These are phyloP conservation scores for Tolypocladium tundrense DNA, from an alignment of 2,329 filamentous ascomycete genomes.

Conservation along the genomic window DNA sequence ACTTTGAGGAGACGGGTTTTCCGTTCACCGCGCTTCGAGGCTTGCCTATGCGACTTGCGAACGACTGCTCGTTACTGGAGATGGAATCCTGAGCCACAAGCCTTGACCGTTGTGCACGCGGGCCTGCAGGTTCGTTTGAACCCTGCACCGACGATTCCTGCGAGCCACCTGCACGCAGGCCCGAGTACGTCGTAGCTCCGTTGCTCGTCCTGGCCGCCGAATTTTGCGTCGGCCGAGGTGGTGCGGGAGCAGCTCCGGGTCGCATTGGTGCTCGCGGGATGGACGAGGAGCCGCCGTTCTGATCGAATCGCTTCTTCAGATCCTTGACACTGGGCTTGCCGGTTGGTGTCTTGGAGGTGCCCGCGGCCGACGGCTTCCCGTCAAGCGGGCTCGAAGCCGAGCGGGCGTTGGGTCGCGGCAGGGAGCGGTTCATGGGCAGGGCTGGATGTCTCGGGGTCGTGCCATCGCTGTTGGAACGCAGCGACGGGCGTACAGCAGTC, in stretches of 20 bases:
- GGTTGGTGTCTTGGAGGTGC: conserved; percentile 20
- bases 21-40: conserved; percentile 27
- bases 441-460: conserved; percentile 36
- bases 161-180: conserved; percentile 19
- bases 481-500: conserved; percentile 28
- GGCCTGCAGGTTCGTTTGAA: conserved; percentile 10
- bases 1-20: conserved; percentile 23
- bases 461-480: conserved; percentile 41
- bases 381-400: conserved; percentile 48
- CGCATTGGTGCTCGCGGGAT: conserved; percentile 24
- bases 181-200: conserved; percentile 29
- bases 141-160: conserved; percentile 5
- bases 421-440: conserved; percentile 27
- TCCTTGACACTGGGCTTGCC: conserved; percentile 66
- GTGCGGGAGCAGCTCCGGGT: conserved; percentile 16
- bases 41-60: conserved; percentile 48
- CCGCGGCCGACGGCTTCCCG: conserved; percentile 22
- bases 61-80: conserved; percentile 46
- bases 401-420: conserved; percentile 33
- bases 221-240: conserved; percentile 20
- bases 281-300: conserved; percentile 33
- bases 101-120: conserved; percentile 33
- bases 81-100: conserved; percentile 39
- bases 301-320: conserved; percentile 69
- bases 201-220: conserved; percentile 19